These are phyloP conservation scores for Aspergillus baeticus DNA, from an alignment of 495 filamentous ascomycete species.

Conservation along the genomic window DNA sequence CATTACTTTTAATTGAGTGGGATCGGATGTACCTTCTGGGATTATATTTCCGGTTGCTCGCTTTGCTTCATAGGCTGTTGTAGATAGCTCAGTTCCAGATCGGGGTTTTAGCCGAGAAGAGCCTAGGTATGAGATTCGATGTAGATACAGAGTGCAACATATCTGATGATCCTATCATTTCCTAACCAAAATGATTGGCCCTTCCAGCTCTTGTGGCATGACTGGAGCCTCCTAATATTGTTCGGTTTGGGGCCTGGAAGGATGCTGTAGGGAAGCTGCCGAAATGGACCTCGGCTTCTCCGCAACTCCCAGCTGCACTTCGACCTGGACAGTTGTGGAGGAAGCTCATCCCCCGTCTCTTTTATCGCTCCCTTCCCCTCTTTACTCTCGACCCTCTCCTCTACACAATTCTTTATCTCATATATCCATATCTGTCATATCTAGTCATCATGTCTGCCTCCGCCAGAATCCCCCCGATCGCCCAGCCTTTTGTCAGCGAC, in stretches of 20 bases:
- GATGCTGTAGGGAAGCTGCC: conserved; percentile 7
- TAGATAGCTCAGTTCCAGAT: neutral
- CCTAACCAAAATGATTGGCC: no score
- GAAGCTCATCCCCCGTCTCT: conserved; percentile 14
- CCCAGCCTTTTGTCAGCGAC: conserved; percentile 70
- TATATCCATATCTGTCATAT: neutral
- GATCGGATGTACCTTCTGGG: neutral
- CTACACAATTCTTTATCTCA: neutral
- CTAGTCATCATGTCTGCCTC: conserved; percentile 50
- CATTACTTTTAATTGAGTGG: conserved; percentile 13
- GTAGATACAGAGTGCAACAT: no score
- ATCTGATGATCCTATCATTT: no score
- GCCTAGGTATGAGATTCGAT: neutral
- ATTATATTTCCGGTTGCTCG: conserved; percentile 16
- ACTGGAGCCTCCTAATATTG: neutral
- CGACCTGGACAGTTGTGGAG: neutral
- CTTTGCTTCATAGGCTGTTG: neutral
- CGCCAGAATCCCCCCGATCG: conserved; percentile 64
- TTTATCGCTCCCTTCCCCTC: neutral
- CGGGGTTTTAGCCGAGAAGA: conserved; percentile 1
- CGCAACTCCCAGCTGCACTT: conserved; percentile 8
- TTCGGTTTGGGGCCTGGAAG: neutral
- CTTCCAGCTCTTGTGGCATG: no score
- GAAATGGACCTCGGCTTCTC: conserved; percentile 20
- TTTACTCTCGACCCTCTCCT: neutral